Conservation (phyloP, 2,329 filamentous ascomycete genomes). For the Lasiodiplodia sp. region DNA sequence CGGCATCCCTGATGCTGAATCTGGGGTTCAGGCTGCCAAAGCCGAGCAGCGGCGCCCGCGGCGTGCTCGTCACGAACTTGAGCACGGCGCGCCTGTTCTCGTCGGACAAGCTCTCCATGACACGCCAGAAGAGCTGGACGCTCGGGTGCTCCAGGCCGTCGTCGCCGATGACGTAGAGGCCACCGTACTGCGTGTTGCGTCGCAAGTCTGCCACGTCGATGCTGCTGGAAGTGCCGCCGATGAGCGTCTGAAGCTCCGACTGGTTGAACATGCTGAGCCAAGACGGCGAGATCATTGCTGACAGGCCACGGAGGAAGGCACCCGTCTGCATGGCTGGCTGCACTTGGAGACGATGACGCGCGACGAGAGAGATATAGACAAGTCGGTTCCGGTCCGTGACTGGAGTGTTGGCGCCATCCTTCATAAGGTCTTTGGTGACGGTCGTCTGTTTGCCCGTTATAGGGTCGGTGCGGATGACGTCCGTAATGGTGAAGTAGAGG, state of each 20-base stretch:
- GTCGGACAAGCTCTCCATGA: conserved; percentile 79
- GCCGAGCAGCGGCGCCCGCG: conserved; percentile 85
- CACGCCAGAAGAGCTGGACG: conserved; percentile 87
- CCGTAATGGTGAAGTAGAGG: conserved; percentile 88
- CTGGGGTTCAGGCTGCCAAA: conserved; percentile 84
- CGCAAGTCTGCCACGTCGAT: conserved; percentile 90
- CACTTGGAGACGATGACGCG: conserved; percentile 81
- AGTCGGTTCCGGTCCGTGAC: conserved; percentile 94
- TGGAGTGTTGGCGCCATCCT: conserved; percentile 74
- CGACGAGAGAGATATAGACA: conserved; percentile 93
- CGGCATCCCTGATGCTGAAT: conserved; percentile 89
- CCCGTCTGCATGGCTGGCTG: conserved; percentile 84
- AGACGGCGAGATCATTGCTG: conserved; percentile 84
- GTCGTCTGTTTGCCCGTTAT: conserved; percentile 59
- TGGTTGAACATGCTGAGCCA: conserved; percentile 99
- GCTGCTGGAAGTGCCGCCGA: conserved; percentile 83
- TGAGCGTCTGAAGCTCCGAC: conserved; percentile 88
- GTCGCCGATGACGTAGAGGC: conserved; percentile 87
- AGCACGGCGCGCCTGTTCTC: conserved; percentile 82
- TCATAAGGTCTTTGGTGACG: conserved; percentile 76
- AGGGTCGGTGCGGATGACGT: conserved; percentile 60
- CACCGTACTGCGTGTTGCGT: conserved; percentile 83
- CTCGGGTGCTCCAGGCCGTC: conserved; percentile 87
- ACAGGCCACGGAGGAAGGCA: conserved; percentile 86
- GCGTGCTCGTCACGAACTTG: conserved; percentile 95